phyloP scores from a whole-genome alignment of 345 rosid species.

The Syzygium jambos region DNA sequence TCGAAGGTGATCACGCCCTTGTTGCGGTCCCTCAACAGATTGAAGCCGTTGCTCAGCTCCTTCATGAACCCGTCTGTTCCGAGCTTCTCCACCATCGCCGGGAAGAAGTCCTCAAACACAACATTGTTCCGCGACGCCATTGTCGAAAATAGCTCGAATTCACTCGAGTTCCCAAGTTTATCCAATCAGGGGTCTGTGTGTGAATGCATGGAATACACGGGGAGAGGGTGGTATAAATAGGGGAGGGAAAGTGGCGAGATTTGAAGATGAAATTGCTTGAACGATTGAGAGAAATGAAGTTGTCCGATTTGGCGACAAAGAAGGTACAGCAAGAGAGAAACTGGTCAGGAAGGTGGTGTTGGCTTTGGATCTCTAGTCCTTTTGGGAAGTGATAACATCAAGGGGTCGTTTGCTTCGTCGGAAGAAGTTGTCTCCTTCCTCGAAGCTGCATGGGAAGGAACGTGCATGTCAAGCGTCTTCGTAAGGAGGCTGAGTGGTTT shows the following conservation, averaged over 20 bases:
- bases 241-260: not conserved
- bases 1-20: slow-evolving; percentile 40
- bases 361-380: not conserved
- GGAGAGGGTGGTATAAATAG: not conserved
- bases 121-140: not conserved
- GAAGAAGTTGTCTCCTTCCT: slow-evolving; percentile 1
- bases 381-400: not conserved
- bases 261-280: not conserved
- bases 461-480: not conserved
- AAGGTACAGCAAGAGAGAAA: not conserved
- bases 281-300: not conserved
- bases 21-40: slow-evolving; percentile 30
- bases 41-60: slow-evolving; percentile 46
- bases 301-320: not conserved
- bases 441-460: slow-evolving; percentile 6
- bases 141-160: not conserved
- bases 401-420: not conserved
- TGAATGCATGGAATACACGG: not conserved
- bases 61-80: slow-evolving; percentile 53
- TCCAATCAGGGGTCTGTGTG: not conserved
- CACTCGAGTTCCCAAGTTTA: not conserved
- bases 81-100: slow-evolving; percentile 44
- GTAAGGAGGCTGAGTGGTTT: not conserved
- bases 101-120: slow-evolving; percentile 49
- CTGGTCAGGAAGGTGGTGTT: not conserved